A percentile compares a stretch with the other conserved stretches of the same genome.
Conservation (phyloP, 495 filamentous ascomycete genomes). For the Hypoxylon intermedium region DNA sequence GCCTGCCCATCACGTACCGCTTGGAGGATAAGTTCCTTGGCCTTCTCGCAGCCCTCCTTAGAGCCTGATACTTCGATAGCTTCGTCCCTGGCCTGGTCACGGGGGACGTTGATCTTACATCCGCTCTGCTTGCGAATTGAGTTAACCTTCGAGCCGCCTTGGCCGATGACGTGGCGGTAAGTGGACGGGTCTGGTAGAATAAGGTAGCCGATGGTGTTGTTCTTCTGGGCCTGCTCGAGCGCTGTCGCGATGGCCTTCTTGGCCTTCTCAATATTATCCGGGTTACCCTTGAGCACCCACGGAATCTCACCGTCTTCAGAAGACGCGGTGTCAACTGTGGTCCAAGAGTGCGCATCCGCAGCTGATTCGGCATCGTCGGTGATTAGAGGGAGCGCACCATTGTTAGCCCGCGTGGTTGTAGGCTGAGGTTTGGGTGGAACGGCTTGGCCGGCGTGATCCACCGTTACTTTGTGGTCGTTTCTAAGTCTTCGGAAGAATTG, state of each 20-base stretch:
- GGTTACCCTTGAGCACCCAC: conserved; percentile 83
- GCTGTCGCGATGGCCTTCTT: conserved; percentile 73
- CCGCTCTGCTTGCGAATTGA: conserved; percentile 88
- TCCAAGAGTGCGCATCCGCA: conserved; percentile 77
- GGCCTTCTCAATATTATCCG: conserved; percentile 78
- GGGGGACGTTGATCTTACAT: conserved; percentile 89
- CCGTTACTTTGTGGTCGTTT: conserved; percentile 81
- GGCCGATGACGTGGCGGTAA: conserved; percentile 89
- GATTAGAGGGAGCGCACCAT: conserved; percentile 77
- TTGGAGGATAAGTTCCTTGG: conserved; percentile 85
- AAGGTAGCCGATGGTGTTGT: conserved; percentile 81
- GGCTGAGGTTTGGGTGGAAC: conserved; percentile 70
- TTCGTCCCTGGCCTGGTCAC: conserved; percentile 76
- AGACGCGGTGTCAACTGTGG: conserved; percentile 67
- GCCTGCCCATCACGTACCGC: conserved; percentile 67
- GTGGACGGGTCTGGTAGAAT: conserved; percentile 87
- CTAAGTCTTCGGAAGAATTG: conserved; percentile 87
- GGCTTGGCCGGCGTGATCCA: conserved; percentile 84
- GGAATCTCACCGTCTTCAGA: conserved; percentile 78
- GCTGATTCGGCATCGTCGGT: conserved; percentile 75
- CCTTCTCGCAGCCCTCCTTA: conserved; percentile 82
- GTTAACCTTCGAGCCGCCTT: conserved; percentile 89
- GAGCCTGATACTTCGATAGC: conserved; percentile 87
- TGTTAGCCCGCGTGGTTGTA: conserved; percentile 55
- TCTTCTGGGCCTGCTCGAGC: conserved; percentile 72